Base-by-base conservation (phyloP, 1,139 yeast species). In the Blastobotrys malaysiensis region DNA sequence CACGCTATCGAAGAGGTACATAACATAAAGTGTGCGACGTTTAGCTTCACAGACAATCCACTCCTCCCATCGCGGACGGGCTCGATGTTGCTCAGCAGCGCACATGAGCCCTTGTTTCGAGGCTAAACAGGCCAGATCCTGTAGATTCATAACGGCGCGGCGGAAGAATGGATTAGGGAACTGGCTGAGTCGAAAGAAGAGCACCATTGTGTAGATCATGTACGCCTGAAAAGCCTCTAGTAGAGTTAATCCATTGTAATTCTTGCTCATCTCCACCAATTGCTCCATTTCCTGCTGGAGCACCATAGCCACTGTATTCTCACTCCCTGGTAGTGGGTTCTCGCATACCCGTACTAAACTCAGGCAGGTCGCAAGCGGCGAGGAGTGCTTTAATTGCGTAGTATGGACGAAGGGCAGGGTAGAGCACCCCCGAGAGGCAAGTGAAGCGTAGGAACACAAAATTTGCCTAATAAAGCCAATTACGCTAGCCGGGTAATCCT, bases 151-250 rank as follows among this genome's bases (percentile, higher is more conserved):
- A 53, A 52, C 27, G 9, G 53, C 46, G 7, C 21, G 52, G 24
- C 46, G 49, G 19, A 45, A 22, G 14, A 52, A 45, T 1, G 22
- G 13, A n/a, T 14, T 22, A 13, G 53, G 20, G 21, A 50, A 50
- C 31, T 45, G 46, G 26, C 26, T 16, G 46, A 52, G 56, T 4
- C 46, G 27, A 22, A 52, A 54, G 18, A n/a, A 49, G 5, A 46
- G 21, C 4, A 52, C 50, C 50, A 54, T 21, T 11, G 49, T 7
- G 26, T 54, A 54, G 13, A 54, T 52, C 13, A 54, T 45, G 24
- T 54, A 54, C 13, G 56, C 55, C 39, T 54, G 56, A 22, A 52
- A 54, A 4, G 55, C 52, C 22, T 49, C 52, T 6, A 54, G 45
- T 16, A 52, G 51, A 13, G 18, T 11, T 48, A 52, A 20, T 7